Evolutionary conservation across 2,329 filamentous ascomycete genomes (phyloP).

Genomic region (Phaeosphaeria sp.): DNA sequence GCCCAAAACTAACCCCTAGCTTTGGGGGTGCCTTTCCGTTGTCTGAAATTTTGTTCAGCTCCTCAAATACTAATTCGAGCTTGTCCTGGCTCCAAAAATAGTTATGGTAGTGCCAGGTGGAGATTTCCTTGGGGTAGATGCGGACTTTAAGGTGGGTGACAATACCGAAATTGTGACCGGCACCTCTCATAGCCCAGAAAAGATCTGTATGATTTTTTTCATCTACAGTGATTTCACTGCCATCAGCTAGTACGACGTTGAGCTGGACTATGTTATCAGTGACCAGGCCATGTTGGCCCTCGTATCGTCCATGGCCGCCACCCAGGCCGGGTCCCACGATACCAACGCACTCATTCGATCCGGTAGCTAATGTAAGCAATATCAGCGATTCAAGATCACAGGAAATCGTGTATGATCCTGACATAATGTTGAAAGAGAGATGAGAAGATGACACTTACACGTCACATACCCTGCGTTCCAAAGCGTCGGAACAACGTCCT

Average conservation of each 20-base stretch:
- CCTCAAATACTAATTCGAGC: conserved; percentile 7
- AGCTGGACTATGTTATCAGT: conserved; percentile 60
- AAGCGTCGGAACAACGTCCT: conserved; percentile 51
- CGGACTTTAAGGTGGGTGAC: conserved; percentile 24
- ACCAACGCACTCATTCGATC: conserved; percentile 57
- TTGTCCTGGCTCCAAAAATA: conserved; percentile 7
- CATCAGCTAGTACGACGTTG: conserved; percentile 59
- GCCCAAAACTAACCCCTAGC: conserved; percentile 3
- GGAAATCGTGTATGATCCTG: too few relatives aligned
- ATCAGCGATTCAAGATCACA: not conserved
- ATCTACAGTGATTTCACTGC: conserved; percentile 48
- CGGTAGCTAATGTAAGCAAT: conserved; percentile 18
- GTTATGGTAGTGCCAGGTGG: conserved; percentile 12
- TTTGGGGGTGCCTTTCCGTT: conserved; percentile 8
- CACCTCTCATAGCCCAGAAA: conserved; percentile 45
- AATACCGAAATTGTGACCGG: conserved; percentile 39
- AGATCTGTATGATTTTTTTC: conserved; percentile 44
- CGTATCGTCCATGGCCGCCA: conserved; percentile 62
- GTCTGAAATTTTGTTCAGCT: conserved; percentile 6
- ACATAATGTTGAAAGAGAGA: too few relatives aligned
- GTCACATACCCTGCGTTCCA: conserved; percentile 52
- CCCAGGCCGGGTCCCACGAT: conserved; percentile 59
- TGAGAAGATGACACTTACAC: not conserved
- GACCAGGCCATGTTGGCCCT: conserved; percentile 60
- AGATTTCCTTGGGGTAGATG: conserved; percentile 1